phyloP scores from a whole-genome alignment of 108 stramenopile species.

The Nitzschia inconspicua region DNA sequence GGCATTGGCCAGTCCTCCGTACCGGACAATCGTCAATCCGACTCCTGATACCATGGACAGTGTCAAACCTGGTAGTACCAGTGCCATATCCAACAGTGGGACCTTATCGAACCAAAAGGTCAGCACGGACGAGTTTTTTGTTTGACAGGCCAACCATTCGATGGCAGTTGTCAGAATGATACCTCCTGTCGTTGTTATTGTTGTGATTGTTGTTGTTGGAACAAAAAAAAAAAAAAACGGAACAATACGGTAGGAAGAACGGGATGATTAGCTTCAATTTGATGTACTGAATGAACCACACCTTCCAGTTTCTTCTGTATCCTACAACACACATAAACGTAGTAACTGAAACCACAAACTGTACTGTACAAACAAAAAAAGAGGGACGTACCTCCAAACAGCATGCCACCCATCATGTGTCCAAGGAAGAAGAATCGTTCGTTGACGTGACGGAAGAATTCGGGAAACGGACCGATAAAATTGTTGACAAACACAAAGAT shows the following conservation, averaged over 20 bases:
- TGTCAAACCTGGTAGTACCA: constrained; percentile 61
- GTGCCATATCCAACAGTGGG: constrained; percentile 40
- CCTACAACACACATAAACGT: too few relatives aligned
- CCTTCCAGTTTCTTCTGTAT: too few relatives aligned
- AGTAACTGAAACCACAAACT: too few relatives aligned
- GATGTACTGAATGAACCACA: too few relatives aligned
- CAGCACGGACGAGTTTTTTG: constrained; percentile 36
- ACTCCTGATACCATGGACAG: constrained; percentile 49
- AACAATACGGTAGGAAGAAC: too few relatives aligned
- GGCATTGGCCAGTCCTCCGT: constrained; percentile 53
- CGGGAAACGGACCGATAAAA: constrained; percentile 49
- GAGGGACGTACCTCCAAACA: constrained; percentile 60
- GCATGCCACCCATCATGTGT: constrained; percentile 58
- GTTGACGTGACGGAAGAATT: constrained; percentile 38
- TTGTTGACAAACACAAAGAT: constrained; percentile 57
- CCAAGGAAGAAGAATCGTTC: constrained; percentile 44
- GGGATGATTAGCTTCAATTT: too few relatives aligned
- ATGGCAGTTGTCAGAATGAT: constrained; percentile 40
- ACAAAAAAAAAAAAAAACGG: too few relatives aligned
- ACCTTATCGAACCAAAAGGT: constrained; percentile 64
- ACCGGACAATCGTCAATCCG: constrained; percentile 43
- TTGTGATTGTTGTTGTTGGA: too few relatives aligned
- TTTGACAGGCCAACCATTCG: constrained; percentile 41
- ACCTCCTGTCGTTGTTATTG: too few relatives aligned
- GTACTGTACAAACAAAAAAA: too few relatives aligned